Percentiles rank a stretch among this genome's conserved stretches.
phyloP scores from a whole-genome alignment of 495 filamentous ascomycete species.

The Talaromyces ruber region DNA sequence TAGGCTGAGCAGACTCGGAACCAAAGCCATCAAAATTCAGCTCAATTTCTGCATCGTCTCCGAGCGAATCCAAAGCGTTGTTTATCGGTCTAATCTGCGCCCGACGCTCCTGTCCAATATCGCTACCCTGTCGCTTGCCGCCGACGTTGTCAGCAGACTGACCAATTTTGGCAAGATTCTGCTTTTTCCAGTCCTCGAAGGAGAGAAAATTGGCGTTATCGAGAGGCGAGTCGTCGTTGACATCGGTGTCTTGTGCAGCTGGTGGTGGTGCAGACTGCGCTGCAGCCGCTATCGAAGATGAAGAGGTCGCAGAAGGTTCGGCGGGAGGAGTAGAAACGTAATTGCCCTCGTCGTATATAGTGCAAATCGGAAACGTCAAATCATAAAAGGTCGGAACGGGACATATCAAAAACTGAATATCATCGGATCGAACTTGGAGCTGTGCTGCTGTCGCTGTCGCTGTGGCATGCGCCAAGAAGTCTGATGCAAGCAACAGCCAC shows the following conservation, averaged over 20 bases:
- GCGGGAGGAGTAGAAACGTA: not conserved
- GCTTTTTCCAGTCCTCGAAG: conserved; percentile 97
- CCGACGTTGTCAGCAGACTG: conserved; percentile 73
- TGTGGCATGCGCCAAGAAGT: not conserved
- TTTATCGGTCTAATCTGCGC: conserved; percentile 46
- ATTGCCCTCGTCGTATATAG: not conserved
- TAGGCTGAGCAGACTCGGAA: conserved; percentile 27
- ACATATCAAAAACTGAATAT: not conserved
- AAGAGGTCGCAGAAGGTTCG: not conserved
- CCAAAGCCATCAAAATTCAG: conserved; percentile 74
- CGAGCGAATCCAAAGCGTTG: conserved; percentile 63
- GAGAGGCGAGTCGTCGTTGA: conserved; percentile 50
- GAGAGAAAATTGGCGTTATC: conserved; percentile 86
- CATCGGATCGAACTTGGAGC: not conserved
- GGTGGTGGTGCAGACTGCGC: not conserved
- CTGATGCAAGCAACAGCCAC: conserved; percentile 5
- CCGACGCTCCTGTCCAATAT: conserved; percentile 29
- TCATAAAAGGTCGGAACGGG: not conserved
- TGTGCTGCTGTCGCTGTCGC: not conserved
- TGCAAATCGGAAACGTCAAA: not conserved
- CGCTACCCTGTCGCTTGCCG: conserved; percentile 26
- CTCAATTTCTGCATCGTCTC: conserved; percentile 87
- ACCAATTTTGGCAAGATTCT: conserved; percentile 79
- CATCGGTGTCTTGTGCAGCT: not conserved
- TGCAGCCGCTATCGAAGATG: not conserved